A percentile compares a stretch with the other conserved stretches of the same genome.
Evolutionary conservation across 768 basidiomycete genomes (phyloP).

Genomic region (Auricularia sp.): DNA sequence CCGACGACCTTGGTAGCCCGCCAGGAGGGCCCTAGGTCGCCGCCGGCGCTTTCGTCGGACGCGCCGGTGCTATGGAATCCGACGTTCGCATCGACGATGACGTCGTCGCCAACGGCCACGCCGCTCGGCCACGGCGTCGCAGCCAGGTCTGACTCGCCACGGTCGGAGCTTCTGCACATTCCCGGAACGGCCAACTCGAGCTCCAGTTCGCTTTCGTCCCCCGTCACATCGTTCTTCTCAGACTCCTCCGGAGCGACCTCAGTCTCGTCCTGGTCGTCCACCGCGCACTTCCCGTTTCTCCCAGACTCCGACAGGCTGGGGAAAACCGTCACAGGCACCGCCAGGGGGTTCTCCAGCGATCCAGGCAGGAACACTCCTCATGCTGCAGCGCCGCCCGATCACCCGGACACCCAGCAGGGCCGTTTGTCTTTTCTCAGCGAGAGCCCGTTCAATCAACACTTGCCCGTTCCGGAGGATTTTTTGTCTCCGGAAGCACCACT

Average conservation of each 20-base stretch:
- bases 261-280: conserved; percentile 6
- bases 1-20: neutral
- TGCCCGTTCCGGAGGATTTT: neutral
- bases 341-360: conserved; percentile 1
- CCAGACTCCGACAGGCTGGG: neutral
- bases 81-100: neutral
- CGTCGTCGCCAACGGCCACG: neutral
- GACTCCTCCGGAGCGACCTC: conserved; percentile 10
- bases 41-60: neutral
- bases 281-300: neutral
- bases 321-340: neutral
- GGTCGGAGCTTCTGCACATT: neutral
- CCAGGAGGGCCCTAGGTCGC: neutral
- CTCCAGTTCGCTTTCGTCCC: neutral
- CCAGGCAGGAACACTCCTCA: neutral
- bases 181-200: neutral
- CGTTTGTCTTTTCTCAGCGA: neutral
- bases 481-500: neutral
- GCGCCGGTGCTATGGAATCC: neutral
- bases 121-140: neutral
- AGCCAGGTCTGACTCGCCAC: neutral
- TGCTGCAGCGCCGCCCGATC: neutral
- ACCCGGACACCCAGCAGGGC: neutral
- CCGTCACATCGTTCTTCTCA: conserved; percentile 7
- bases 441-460: neutral